Conservation (phyloP, 441 rosid species). For the Capsella rubella region DNA sequence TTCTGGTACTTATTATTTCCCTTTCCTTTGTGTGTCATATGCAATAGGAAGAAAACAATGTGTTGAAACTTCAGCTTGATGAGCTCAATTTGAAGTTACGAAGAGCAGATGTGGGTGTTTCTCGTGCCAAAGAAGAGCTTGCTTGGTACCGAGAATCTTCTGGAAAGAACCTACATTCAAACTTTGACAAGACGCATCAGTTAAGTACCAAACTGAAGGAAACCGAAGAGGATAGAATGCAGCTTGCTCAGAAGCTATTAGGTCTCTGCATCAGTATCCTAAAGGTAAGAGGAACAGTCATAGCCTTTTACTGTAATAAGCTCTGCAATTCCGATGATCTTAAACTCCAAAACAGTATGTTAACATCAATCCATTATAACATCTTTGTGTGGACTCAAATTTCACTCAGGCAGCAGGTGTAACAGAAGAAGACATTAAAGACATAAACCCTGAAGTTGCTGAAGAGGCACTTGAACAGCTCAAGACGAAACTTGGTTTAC, state of each 20-base stretch:
- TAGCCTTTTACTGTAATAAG: neutral
- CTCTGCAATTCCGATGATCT: conserved; percentile 3
- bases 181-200: conserved; percentile 65
- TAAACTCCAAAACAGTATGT: conserved; percentile 14
- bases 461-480: conserved; percentile 86
- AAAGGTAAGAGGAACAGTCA: conserved; percentile 55
- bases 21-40: conserved; percentile 14
- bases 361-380: conserved; percentile 2
- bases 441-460: conserved; percentile 67
- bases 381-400: conserved; percentile 16
- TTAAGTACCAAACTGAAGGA: conserved; percentile 73
- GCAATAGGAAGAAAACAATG: conserved; percentile 93
- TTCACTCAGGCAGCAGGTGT: conserved; percentile 41
- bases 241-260: conserved; percentile 70
- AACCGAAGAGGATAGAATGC: conserved; percentile 70
- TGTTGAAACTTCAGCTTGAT: conserved; percentile 76
- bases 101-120: conserved; percentile 62
- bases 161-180: conserved; percentile 58
- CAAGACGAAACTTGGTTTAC: conserved; percentile 57
- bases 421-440: conserved; percentile 52
- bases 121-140: conserved; percentile 89
- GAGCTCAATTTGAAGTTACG: conserved; percentile 75
- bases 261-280: conserved; percentile 74
- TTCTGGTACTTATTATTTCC: conserved; percentile 16
- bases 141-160: conserved; percentile 71